Percentiles rank a stretch among this genome's conserved stretches.
Evolutionary conservation across 2,329 filamentous ascomycete species (phyloP).

Genomic region (Xenoacremonium recifei): DNA sequence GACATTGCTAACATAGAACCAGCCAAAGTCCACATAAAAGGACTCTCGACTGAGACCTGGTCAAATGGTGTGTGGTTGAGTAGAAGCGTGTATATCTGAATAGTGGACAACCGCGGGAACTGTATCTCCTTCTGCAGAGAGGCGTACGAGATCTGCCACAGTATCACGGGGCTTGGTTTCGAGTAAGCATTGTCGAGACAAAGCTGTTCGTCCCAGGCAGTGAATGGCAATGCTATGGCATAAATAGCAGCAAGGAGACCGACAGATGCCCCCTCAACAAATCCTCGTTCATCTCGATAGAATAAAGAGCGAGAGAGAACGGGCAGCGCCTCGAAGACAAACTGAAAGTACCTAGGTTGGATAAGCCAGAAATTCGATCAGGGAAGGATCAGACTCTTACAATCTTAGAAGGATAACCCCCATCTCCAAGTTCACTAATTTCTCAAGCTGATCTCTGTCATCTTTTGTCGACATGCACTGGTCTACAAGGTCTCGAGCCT

Average conservation of each 20-base stretch:
- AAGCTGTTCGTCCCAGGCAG: constrained; percentile 16
- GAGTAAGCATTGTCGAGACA: constrained; percentile 19
- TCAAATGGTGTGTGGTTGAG: constrained; percentile 14
- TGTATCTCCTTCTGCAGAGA: constrained; percentile 19
- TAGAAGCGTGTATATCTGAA: constrained; percentile 14
- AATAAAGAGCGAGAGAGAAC: constrained; percentile 15
- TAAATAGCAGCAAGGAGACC: constrained; percentile 16
- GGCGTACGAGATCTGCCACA: constrained; percentile 17
- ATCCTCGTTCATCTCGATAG: constrained; percentile 7
- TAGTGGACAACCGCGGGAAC: constrained; percentile 12
- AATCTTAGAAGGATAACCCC: constrained; percentile 13
- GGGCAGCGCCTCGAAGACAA: constrained; percentile 17
- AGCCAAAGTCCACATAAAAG: constrained; percentile 15
- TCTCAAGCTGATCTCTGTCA: constrained; percentile 7
- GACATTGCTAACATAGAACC: constrained; percentile 12
- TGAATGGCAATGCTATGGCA: constrained; percentile 16
- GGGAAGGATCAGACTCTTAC: constrained; percentile 5
- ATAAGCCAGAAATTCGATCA: neutral
- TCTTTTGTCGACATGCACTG: constrained; percentile 8
- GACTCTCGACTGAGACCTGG: constrained; percentile 14
- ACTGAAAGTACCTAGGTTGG: constrained; percentile 8
- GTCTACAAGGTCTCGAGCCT: constrained; percentile 5
- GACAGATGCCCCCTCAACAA: constrained; percentile 11
- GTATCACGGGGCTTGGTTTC: constrained; percentile 10
- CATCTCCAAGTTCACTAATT: constrained; percentile 9